A percentile compares a stretch with the other conserved stretches of the same genome.
Evolutionary conservation across 495 filamentous ascomycete species (phyloP).

Genomic region (Corynascus novoguineensis): DNA sequence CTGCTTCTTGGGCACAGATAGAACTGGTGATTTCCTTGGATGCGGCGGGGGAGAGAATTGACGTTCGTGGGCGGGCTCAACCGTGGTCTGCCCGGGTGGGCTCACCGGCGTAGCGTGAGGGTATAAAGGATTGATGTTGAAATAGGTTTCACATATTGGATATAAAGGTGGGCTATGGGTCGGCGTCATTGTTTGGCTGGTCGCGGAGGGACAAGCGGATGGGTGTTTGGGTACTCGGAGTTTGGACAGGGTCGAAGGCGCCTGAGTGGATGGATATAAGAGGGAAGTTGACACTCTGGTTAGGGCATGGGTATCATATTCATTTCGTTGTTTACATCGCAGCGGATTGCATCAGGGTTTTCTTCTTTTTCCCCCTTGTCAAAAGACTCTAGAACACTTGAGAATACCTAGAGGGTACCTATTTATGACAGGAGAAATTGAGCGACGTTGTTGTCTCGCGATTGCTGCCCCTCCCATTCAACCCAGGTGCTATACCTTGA

Average conservation of each 20-base stretch:
- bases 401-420: too few species aligned
- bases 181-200: background rate
- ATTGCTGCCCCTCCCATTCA: background rate
- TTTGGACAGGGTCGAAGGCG: background rate
- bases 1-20: slow-evolving; percentile 17
- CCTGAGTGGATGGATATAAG: background rate
- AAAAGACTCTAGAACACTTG: background rate
- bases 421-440: background rate
- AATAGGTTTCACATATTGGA: too few species aligned
- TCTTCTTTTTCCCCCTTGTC: too few species aligned
- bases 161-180: background rate
- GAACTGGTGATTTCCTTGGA: background rate
- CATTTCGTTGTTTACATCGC: background rate
- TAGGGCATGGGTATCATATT: background rate
- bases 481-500: too few species aligned
- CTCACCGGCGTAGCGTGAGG: too few species aligned
- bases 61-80: background rate
- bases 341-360: background rate
- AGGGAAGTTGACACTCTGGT: background rate
- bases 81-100: too few species aligned
- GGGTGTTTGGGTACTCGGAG: background rate
- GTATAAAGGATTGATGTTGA: too few species aligned
- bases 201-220: background rate
- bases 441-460: background rate
- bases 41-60: background rate